These are phyloP conservation scores for Pythium graminicola DNA, from an alignment of 352 stramenopile species.

Conservation along the genomic window DNA sequence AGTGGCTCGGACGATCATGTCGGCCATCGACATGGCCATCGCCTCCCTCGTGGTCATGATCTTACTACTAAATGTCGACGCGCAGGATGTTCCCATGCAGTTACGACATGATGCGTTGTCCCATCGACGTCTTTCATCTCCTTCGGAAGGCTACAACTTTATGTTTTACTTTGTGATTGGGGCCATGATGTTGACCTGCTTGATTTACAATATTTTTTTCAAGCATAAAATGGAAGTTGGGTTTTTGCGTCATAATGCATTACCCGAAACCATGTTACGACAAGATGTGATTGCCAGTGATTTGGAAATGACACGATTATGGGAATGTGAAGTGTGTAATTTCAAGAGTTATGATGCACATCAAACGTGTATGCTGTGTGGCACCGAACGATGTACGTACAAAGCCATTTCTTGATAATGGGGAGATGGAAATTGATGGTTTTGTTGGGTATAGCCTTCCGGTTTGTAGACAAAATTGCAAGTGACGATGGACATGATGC, in stretches of 20 bases:
- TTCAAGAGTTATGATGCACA: slow-evolving; percentile 90
- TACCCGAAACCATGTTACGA: slow-evolving; percentile 80
- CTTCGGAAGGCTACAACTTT: slow-evolving; percentile 80
- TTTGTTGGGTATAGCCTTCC: slow-evolving; percentile 35
- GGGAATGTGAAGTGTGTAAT: slow-evolving; percentile 90
- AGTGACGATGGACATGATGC: slow-evolving; percentile 32
- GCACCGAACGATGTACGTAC: slow-evolving; percentile 61
- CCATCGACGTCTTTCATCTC: slow-evolving; percentile 17
- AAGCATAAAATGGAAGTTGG: slow-evolving; percentile 75
- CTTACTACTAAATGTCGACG: neutral
- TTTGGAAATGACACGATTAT: slow-evolving; percentile 79
- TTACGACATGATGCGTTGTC: neutral
- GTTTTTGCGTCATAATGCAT: slow-evolving; percentile 55
- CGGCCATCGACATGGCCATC: neutral
- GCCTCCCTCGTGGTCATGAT: neutral
- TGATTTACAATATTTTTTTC: slow-evolving; percentile 88
- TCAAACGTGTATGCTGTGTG: slow-evolving; percentile 86
- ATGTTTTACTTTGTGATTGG: slow-evolving; percentile 87
- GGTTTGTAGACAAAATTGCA: slow-evolving; percentile 48
- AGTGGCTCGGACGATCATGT: neutral
- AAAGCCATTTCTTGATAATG: neutral
- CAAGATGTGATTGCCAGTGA: slow-evolving; percentile 86
- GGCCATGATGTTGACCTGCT: slow-evolving; percentile 81
- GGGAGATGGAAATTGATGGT: neutral
- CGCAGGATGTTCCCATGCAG: neutral